Evolutionary conservation across 768 basidiomycete species (phyloP), one percentile per base, ranked within the genome.

Genomic region (Suillus subalutaceus): DNA sequence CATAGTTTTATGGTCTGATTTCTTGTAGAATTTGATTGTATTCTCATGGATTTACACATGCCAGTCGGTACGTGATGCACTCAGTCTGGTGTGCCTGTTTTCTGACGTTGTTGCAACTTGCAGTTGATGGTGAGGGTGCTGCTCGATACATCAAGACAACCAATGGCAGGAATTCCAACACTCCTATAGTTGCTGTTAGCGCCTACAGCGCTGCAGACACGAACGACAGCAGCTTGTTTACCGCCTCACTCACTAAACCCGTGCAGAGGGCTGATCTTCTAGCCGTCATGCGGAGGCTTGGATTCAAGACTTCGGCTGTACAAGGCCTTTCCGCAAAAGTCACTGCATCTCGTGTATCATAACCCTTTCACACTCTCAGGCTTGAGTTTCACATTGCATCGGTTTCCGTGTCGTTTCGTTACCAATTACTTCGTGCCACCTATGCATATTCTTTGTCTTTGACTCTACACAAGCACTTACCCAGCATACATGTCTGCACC

Each of bases 111-210:
- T 64, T 46, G 23, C 76, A 88, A 53, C 44, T 64, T 50, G 20
- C 76, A 88, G 94, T 99, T 71, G 96, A 96, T 74, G 97, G 97
- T 44, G 97, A 99, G 79, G 91, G 93, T 70, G 97, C 97, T 41
- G 96, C 97, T 13, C 86, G 95, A 63, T 98, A 97, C 79, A 97
- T 99, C 82, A 95, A 95, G 82, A 95, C 90, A 71, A 98, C 96
- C 20, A 94, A 93, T 76, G 95, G 94, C 83, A 96, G 91, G 81
- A 99, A 99, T 72, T 89, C 91, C 61, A 90, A 86, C 71, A 96
- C 95, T 13, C 97, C 97, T 0, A 98, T 96, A 62, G 88, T 97
- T 67, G 92, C 94, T 63, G 89, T 97, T 61, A 96, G 93, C 74
- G 94, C 93, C 40, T 95, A 95, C 75, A 90, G 92, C 69, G 87